Conservation (phyloP, 2,329 filamentous ascomycete genomes). For the Geosmithia flava region DNA sequence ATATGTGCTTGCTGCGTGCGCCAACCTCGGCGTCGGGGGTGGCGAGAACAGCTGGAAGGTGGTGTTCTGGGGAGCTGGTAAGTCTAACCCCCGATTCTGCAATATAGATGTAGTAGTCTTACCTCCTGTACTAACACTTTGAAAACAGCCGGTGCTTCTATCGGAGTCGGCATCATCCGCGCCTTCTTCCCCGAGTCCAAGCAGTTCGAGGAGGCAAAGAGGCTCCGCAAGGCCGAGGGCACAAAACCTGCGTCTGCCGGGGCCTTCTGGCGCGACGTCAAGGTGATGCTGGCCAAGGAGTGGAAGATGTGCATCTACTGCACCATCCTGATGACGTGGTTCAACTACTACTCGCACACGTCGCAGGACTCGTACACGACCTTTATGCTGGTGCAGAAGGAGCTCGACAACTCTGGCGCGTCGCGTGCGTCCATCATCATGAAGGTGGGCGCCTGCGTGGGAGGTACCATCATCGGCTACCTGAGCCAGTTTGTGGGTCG, state of each 20-base stretch:
- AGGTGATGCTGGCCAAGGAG: slow-evolving; percentile 53
- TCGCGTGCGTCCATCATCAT: slow-evolving; percentile 70
- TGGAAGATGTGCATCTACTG: slow-evolving; percentile 73
- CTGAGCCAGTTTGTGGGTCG: slow-evolving; percentile 64
- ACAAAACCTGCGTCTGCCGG: slow-evolving; percentile 24
- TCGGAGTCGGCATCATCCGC: slow-evolving; percentile 55
- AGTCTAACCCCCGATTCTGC: slow-evolving; percentile 6
- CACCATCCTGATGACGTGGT: slow-evolving; percentile 67
- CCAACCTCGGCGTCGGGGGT: slow-evolving; percentile 61
- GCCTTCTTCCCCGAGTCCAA: slow-evolving; percentile 61
- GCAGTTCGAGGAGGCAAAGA: slow-evolving; percentile 61
- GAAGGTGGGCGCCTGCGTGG: slow-evolving; percentile 66
- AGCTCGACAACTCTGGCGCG: slow-evolving; percentile 48
- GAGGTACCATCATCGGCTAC: slow-evolving; percentile 63
- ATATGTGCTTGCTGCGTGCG: slow-evolving; percentile 66
- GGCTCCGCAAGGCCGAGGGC: slow-evolving; percentile 29
- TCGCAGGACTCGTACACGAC: slow-evolving; percentile 75
- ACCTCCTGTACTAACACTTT: not conserved
- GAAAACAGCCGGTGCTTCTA: slow-evolving; percentile 46
- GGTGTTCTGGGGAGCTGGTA: slow-evolving; percentile 57
- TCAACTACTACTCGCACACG: slow-evolving; percentile 66
- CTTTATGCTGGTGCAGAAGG: slow-evolving; percentile 64
- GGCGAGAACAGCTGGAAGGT: slow-evolving; percentile 56
- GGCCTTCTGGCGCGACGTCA: slow-evolving; percentile 58
- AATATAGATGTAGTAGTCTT: too few species aligned